Evolutionary conservation across 192 early-diverging fungal genomes (phyloP).

Genomic region (Backusella mclennaniae): DNA sequence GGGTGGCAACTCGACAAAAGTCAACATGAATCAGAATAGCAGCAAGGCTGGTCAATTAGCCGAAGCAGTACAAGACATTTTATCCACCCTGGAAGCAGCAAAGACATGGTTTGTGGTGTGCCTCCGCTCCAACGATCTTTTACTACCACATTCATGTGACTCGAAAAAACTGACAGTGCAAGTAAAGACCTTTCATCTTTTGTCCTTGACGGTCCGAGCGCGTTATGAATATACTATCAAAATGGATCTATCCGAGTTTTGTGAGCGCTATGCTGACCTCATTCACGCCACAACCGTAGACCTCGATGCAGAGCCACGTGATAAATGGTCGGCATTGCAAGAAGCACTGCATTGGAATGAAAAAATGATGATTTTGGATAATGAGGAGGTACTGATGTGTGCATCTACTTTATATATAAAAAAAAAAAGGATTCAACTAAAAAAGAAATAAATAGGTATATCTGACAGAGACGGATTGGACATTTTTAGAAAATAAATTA

Average conservation of each 20-base stretch:
- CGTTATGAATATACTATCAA: conserved; percentile 73
- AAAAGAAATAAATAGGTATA: conserved; percentile 46
- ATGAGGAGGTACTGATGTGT: conserved; percentile 2
- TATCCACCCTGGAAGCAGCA: conserved; percentile 63
- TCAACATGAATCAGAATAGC: conserved; percentile 32
- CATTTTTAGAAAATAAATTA: conserved; percentile 77
- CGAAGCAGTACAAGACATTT: conserved; percentile 44
- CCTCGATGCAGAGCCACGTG: conserved; percentile 28
- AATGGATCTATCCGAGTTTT: conserved; percentile 71
- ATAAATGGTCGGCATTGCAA: conserved; percentile 34
- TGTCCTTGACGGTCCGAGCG: conserved; percentile 59
- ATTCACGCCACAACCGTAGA: conserved; percentile 42
- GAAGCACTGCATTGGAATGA: conserved; percentile 17
- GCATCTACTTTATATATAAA: background rate
- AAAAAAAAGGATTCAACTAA: background rate
- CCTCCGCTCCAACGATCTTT: conserved; percentile 65
- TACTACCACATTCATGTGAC: conserved; percentile 63
- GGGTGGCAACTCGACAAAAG: conserved; percentile 39
- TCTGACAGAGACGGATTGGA: conserved; percentile 76
- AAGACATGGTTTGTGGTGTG: conserved; percentile 75
- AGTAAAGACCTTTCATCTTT: conserved; percentile 60
- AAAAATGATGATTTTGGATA: conserved; percentile 24
- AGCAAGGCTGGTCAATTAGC: conserved; percentile 41
- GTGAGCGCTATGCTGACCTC: conserved; percentile 65
- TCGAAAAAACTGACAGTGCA: conserved; percentile 65